Conservation (phyloP, 2,329 filamentous ascomycete genomes). For the Aspergillus ochraceus region DNA sequence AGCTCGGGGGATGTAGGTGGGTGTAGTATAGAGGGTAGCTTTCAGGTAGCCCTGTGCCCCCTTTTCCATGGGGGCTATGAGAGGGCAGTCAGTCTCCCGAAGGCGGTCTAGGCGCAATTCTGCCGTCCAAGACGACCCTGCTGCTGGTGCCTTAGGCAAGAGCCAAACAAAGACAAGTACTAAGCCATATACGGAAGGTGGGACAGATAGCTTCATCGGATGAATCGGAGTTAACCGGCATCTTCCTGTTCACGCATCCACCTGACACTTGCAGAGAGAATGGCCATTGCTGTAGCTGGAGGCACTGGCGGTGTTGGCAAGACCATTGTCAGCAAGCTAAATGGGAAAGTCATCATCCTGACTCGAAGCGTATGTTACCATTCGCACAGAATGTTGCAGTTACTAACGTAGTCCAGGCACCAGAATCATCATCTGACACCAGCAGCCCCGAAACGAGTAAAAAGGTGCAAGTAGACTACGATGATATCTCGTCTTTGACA, state of each 20-base stretch:
- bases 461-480: conserved; percentile 34
- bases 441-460: not conserved
- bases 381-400: not conserved
- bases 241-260: too few species aligned
- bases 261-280: not conserved
- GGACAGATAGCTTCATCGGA: too few species aligned
- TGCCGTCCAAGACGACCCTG: too few species aligned
- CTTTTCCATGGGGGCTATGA: too few species aligned
- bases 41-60: too few species aligned
- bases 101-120: too few species aligned
- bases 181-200: not conserved
- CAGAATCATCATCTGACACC: not conserved
- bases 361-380: conserved; percentile 38
- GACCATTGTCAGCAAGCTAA: conserved; percentile 42
- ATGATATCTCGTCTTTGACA: conserved; percentile 28
- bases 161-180: too few species aligned
- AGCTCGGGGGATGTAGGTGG: too few species aligned
- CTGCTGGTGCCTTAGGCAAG: too few species aligned
- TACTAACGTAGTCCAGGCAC: not conserved
- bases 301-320: conserved; percentile 50
- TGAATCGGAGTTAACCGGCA: too few species aligned
- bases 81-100: too few species aligned
- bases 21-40: too few species aligned
- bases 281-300: conserved; percentile 48
- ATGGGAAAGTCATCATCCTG: conserved; percentile 43